Conservation (phyloP, 1,139 yeast genomes). For the Petasospora fabianii region DNA sequence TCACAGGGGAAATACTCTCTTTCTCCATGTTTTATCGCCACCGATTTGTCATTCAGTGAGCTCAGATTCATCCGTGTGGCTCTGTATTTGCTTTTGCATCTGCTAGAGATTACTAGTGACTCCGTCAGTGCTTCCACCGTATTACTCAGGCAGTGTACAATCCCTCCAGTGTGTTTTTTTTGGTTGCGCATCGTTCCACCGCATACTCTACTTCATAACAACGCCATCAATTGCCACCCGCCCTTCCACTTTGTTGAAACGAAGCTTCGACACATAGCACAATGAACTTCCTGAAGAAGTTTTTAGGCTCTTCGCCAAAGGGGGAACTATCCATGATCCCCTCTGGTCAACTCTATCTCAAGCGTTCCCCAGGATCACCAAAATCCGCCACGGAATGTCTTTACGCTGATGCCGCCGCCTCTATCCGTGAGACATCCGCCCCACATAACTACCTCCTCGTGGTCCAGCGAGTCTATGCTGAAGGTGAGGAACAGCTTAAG, state of each 20-base stretch:
- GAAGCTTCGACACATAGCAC: too few relatives aligned
- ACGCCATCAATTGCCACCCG: too few relatives aligned
- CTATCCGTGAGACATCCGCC: constrained; percentile 64
- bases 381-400: constrained; percentile 86
- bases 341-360: constrained; percentile 72
- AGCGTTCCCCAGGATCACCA: constrained; percentile 75
- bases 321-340: constrained; percentile 74
- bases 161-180: too few relatives aligned
- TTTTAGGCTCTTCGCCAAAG: constrained; percentile 58
- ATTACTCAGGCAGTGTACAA: too few relatives aligned
- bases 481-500: constrained; percentile 56
- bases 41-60: too few relatives aligned
- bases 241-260: too few relatives aligned
- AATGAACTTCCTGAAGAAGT: constrained; percentile 78
- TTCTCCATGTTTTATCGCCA: neutral
- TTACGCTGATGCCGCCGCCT: constrained; percentile 73
- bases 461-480: constrained; percentile 65
- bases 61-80: too few relatives aligned
- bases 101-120: too few relatives aligned
- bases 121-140: too few relatives aligned
- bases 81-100: too few relatives aligned
- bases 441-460: constrained; percentile 69
- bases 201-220: too few relatives aligned
- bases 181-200: too few relatives aligned
- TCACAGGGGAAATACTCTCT: neutral